These are phyloP conservation scores for Coemansia sp. DNA, from an alignment of 192 early-diverging fungal species.

Conservation along the genomic window DNA sequence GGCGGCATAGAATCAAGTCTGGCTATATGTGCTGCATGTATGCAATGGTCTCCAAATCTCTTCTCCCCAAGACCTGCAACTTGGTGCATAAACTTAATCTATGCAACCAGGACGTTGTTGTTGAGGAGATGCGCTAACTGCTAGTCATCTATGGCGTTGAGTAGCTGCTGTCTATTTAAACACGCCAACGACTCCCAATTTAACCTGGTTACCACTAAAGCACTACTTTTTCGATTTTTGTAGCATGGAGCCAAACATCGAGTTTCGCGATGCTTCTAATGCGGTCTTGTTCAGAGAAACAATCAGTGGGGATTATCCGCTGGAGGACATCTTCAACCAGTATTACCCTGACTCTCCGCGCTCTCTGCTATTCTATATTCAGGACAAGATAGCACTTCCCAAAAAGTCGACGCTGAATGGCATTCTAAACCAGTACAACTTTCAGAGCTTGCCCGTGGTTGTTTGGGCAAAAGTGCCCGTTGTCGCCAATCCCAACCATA, in stretches of 20 bases:
- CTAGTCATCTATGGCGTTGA: too few relatives aligned
- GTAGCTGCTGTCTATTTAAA: too few relatives aligned
- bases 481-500: slow-evolving; percentile 3
- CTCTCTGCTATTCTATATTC: slow-evolving; percentile 40
- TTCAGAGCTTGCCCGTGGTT: slow-evolving; percentile 21
- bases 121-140: too few relatives aligned
- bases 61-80: too few relatives aligned
- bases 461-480: slow-evolving; percentile 36
- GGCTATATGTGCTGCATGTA: too few relatives aligned
- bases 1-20: too few relatives aligned
- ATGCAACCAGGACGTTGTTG: too few relatives aligned
- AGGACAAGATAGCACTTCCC: slow-evolving; percentile 29
- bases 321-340: slow-evolving; percentile 46
- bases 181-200: too few relatives aligned
- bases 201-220: too few relatives aligned
- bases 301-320: slow-evolving; percentile 32
- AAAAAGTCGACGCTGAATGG: slow-evolving; percentile 16
- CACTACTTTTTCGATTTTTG: background rate
- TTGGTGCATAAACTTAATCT: too few relatives aligned
- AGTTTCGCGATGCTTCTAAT: slow-evolving; percentile 46
- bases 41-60: too few relatives aligned
- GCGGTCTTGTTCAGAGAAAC: slow-evolving; percentile 35
- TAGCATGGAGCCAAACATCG: slow-evolving; percentile 35
- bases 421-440: slow-evolving; percentile 14
- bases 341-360: slow-evolving; percentile 40